Percentiles rank a stretch among this genome's conserved stretches.
These are phyloP conservation scores for Gilbertella persicaria DNA, from an alignment of 371 early-diverging fungal genomes.

Conservation along the genomic window DNA sequence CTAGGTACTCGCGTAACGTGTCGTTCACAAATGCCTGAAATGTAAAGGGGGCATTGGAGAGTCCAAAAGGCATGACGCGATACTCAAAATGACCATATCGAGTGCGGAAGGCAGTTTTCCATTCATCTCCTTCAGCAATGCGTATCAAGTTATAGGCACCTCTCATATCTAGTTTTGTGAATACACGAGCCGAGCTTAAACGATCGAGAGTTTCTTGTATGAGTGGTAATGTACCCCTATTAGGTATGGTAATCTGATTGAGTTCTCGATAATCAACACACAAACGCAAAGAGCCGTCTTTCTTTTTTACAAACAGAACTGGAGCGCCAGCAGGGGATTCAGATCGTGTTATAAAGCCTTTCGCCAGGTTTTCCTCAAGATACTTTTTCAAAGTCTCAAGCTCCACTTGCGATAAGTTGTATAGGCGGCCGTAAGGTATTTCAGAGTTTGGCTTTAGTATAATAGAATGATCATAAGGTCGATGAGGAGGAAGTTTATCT, in stretches of 20 bases:
- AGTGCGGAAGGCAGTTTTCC: conserved; percentile 9
- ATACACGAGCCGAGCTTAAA: conserved; percentile 16
- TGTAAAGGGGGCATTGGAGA: conserved; percentile 47
- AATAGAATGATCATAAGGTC: conserved; percentile 9
- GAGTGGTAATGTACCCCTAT: conserved; percentile 27
- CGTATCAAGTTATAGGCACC: conserved; percentile 39
- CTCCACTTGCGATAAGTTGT: conserved; percentile 2
- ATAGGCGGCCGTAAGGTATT: background rate
- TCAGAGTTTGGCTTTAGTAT: background rate
- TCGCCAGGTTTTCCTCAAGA: conserved; percentile 11
- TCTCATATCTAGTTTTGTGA: conserved; percentile 41
- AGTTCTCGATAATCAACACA: conserved; percentile 53
- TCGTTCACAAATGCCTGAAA: conserved; percentile 46
- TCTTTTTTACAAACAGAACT: conserved; percentile 55
- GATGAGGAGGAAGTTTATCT: conserved; percentile 1
- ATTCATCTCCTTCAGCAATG: conserved; percentile 14
- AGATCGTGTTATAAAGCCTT: conserved; percentile 43
- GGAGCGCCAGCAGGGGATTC: conserved; percentile 52
- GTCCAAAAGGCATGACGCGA: conserved; percentile 51
- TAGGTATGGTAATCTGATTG: conserved; percentile 41
- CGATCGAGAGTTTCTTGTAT: conserved; percentile 31
- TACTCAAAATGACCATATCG: conserved; percentile 44
- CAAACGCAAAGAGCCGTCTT: conserved; percentile 44
- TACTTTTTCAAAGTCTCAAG: background rate
- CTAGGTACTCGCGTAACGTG: conserved; percentile 34